phyloP scores from a whole-genome alignment of 306 rosid genomes.

The Malus fusca region DNA sequence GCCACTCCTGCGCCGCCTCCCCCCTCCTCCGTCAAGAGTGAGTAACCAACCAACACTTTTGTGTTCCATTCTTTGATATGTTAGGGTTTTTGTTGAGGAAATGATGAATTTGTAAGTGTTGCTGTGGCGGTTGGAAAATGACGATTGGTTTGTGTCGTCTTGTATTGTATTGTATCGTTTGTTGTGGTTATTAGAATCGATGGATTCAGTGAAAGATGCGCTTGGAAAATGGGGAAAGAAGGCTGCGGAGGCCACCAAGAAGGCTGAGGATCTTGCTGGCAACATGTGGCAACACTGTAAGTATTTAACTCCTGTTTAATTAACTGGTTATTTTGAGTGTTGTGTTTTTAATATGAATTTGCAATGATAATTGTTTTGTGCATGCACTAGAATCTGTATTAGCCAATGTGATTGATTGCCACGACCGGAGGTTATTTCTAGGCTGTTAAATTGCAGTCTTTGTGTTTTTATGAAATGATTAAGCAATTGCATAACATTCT shows the following conservation, averaged over 20 bases:
- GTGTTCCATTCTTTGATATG: background rate
- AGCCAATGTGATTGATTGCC: background rate
- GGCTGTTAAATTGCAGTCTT: background rate
- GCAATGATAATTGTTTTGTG: background rate
- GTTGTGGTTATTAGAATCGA: constrained; percentile 37
- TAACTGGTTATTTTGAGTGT: background rate
- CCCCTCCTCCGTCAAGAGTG: constrained; percentile 49
- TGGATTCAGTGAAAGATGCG: constrained; percentile 74
- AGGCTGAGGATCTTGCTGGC: constrained; percentile 91
- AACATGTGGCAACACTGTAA: constrained; percentile 97
- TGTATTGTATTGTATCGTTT: background rate
- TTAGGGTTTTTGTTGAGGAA: background rate
- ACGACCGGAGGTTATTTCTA: background rate
- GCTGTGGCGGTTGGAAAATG: background rate
- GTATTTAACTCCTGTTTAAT: constrained; percentile 1
- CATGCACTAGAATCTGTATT: background rate
- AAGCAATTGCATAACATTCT: background rate
- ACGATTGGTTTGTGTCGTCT: background rate
- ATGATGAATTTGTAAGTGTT: background rate
- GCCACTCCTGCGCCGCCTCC: constrained; percentile 47
- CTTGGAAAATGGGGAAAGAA: constrained; percentile 89
- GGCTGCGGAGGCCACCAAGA: constrained; percentile 91
- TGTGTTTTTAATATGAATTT: background rate
- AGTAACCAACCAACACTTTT: background rate
- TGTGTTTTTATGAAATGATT: too few relatives aligned